A percentile compares a stretch with the other conserved stretches of the same genome.
These are phyloP conservation scores for Mycena venus DNA, from an alignment of 768 basidiomycete genomes.

Conservation along the genomic window DNA sequence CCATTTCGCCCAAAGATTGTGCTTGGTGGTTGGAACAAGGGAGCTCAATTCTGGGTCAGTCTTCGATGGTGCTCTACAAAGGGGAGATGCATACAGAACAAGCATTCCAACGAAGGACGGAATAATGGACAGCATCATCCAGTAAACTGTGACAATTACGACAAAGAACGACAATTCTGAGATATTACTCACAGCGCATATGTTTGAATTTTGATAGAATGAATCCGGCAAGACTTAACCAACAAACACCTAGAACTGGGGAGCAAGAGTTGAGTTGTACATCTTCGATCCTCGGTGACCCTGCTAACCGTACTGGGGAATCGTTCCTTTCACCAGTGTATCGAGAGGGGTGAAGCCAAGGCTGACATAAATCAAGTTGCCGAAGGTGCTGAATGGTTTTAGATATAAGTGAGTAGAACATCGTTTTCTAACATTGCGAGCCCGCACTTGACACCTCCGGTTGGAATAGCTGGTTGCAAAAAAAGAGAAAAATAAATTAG, in stretches of 20 bases:
- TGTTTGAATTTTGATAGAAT: not conserved
- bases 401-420: not conserved
- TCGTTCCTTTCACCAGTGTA: not conserved
- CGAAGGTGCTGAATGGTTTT: not conserved
- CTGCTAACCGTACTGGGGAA: not conserved
- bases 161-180: not conserved
- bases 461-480: not conserved
- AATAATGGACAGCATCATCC: not conserved
- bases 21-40: not conserved
- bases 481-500: too few relatives aligned
- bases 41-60: not conserved
- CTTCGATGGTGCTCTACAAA: not conserved
- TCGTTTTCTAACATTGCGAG: not conserved
- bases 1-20: constrained; percentile 11
- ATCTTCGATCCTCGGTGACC: too few relatives aligned
- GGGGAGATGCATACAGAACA: not conserved
- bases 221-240: not conserved
- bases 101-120: constrained; percentile 1
- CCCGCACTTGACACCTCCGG: not conserved
- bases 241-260: not conserved
- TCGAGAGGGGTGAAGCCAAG: constrained; percentile 2
- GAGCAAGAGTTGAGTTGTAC: not conserved
- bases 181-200: not conserved
- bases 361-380: constrained; percentile 1
- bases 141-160: not conserved